Evolutionary conservation across 495 filamentous ascomycete species (phyloP).

Genomic region (Trichocladium uniseriatum): DNA sequence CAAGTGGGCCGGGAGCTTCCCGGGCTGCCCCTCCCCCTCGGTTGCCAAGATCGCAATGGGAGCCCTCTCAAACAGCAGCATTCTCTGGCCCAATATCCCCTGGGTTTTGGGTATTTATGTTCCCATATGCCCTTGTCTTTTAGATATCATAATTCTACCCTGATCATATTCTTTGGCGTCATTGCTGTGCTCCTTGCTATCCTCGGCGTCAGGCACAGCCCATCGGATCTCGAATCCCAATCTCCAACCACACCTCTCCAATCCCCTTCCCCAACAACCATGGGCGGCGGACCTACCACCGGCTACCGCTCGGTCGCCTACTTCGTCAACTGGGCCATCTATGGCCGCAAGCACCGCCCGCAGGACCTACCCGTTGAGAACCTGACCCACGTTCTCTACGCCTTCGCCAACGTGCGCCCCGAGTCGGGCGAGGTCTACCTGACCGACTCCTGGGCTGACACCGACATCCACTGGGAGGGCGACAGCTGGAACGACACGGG

Average conservation of each 20-base stretch:
- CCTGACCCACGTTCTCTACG: conserved; percentile 80
- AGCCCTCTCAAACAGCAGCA: background rate
- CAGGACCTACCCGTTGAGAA: conserved; percentile 81
- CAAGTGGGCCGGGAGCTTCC: background rate
- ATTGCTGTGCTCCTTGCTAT: background rate
- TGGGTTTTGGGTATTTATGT: background rate
- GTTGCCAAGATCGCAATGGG: conserved; percentile 3
- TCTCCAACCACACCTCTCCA: background rate
- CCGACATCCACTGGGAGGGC: conserved; percentile 78
- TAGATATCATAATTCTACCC: background rate
- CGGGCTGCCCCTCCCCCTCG: background rate
- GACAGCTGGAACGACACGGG: conserved; percentile 65
- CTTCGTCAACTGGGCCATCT: conserved; percentile 93
- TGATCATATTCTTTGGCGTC: background rate
- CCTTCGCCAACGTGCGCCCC: conserved; percentile 57
- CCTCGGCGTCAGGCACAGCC: background rate
- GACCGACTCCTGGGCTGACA: conserved; percentile 79
- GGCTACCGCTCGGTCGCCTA: conserved; percentile 68
- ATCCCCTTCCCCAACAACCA: conserved; percentile 21
- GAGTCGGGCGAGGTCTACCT: conserved; percentile 59
- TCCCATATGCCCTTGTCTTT: background rate
- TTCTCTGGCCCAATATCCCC: background rate
- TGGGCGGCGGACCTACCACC: conserved; percentile 34
- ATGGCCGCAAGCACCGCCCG: conserved; percentile 75
- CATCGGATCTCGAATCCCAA: background rate